Percentiles rank a stretch among this genome's conserved stretches.
These are phyloP conservation scores for Chrysanthemum makinoi DNA, from an alignment of 129 eudicot genomes.

Conservation along the genomic window DNA sequence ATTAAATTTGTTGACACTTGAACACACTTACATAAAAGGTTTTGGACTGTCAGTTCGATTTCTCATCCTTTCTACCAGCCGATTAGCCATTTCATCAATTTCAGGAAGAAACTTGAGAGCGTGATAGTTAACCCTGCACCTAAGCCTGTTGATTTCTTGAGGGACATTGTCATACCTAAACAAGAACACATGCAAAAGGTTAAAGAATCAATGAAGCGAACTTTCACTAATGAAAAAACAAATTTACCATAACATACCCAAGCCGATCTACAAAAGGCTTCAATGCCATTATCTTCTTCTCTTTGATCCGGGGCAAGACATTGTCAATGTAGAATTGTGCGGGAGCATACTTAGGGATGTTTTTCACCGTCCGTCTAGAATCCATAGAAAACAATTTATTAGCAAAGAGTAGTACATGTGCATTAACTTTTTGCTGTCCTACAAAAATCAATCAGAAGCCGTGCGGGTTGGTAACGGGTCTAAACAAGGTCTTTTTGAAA, in stretches of 20 bases:
- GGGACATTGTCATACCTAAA: conserved; percentile 96
- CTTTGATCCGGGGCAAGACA: conserved; percentile 91
- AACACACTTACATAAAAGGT: conserved; percentile 76
- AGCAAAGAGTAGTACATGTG: conserved; percentile 16
- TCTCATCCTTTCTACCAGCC: conserved; percentile 88
- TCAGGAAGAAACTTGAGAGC: conserved; percentile 96
- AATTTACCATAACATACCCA: conserved; percentile 55
- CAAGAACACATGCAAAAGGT: conserved; percentile 7
- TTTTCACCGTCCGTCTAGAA: conserved; percentile 88
- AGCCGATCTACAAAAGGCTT: conserved; percentile 99
- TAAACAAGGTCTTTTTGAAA: too few species aligned
- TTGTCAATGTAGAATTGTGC: conserved; percentile 94
- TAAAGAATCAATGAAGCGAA: conserved; percentile 1
- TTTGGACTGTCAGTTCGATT: conserved; percentile 80
- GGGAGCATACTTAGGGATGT: conserved; percentile 96
- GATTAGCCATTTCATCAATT: conserved; percentile 91
- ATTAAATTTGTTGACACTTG: not conserved
- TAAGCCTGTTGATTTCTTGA: conserved; percentile 80
- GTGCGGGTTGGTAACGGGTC: not conserved
- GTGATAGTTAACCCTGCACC: conserved; percentile 97
- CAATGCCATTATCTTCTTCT: conserved; percentile 95
- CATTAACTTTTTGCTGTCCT: conserved; percentile 8
- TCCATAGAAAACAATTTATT: conserved; percentile 21
- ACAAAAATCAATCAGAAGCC: too few species aligned
- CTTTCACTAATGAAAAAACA: not conserved